A percentile compares a stretch with the other conserved stretches of the same genome.
Conservation (phyloP, 495 filamentous ascomycete species). For the Penicillium angulare region DNA sequence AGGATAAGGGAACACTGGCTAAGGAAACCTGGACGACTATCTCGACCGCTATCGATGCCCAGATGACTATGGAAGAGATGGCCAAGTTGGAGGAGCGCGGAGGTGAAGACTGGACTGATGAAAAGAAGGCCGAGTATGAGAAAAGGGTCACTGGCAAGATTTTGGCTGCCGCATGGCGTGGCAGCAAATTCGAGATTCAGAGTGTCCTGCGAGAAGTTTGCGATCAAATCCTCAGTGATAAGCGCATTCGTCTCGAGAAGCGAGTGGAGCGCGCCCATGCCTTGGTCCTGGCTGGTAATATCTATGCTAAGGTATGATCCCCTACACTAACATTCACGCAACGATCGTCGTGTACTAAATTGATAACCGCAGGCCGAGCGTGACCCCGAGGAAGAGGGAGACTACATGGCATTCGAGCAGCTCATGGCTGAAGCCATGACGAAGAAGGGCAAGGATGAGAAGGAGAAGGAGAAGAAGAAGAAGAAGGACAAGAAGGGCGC, state of each 20-base stretch:
- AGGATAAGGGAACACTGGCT: conserved; percentile 94
- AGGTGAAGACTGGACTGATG: conserved; percentile 97
- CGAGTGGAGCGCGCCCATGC: conserved; percentile 87
- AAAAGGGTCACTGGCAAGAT: conserved; percentile 96
- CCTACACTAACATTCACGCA: background rate
- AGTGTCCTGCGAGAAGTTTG: conserved; percentile 90
- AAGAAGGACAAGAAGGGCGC: conserved; percentile 23
- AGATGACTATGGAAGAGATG: conserved; percentile 99
- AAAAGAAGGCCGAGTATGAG: conserved; percentile 96
- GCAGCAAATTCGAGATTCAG: conserved; percentile 98
- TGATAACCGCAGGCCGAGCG: conserved; percentile 67
- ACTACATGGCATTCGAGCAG: conserved; percentile 98
- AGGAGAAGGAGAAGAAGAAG: conserved; percentile 74
- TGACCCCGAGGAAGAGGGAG: conserved; percentile 93
- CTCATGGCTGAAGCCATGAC: conserved; percentile 93
- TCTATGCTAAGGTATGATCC: conserved; percentile 73
- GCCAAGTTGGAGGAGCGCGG: conserved; percentile 91
- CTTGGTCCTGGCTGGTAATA: conserved; percentile 80
- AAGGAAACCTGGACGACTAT: conserved; percentile 99
- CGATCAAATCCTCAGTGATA: conserved; percentile 69
- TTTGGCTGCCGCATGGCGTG: conserved; percentile 95
- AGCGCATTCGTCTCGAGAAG: conserved; percentile 79
- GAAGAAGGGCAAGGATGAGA: conserved; percentile 82
- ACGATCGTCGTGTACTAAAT: background rate
- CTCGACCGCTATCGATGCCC: conserved; percentile 93